These are phyloP conservation scores for Rosa chinensis DNA, from an alignment of 306 rosid species.

Conservation along the genomic window DNA sequence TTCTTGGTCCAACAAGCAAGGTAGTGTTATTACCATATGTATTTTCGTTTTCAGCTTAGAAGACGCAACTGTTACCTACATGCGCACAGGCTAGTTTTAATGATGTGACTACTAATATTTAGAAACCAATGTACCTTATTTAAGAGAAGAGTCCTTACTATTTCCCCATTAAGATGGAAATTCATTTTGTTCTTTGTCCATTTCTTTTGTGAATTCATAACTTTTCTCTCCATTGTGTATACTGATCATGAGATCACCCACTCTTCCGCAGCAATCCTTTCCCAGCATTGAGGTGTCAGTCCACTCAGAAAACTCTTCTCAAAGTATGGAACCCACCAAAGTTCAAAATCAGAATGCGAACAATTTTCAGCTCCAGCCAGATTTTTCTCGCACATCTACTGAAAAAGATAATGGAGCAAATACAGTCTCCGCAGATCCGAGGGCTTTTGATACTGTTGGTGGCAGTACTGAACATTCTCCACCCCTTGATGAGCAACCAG, in stretches of 20 bases:
- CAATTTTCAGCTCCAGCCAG: slow-evolving; percentile 52
- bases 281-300: slow-evolving; percentile 53
- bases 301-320: slow-evolving; percentile 59
- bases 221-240: slow-evolving; percentile 24
- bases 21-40: slow-evolving; percentile 39
- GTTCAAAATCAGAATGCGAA: slow-evolving; percentile 47
- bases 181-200: slow-evolving; percentile 4
- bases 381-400: slow-evolving; percentile 38
- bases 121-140: not conserved
- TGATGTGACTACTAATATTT: slow-evolving; percentile 14
- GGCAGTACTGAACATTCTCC: slow-evolving; percentile 49
- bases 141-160: not conserved
- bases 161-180: not conserved
- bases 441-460: slow-evolving; percentile 45
- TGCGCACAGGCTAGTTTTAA: slow-evolving; percentile 4
- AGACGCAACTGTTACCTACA: slow-evolving; percentile 4
- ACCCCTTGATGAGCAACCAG: slow-evolving; percentile 64
- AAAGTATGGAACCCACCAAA: slow-evolving; percentile 46
- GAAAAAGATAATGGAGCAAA: slow-evolving; percentile 48
- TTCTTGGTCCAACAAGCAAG: slow-evolving; percentile 56
- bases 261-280: slow-evolving; percentile 53
- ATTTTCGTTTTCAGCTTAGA: not conserved
- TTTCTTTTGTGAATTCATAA: slow-evolving; percentile 30
- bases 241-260: slow-evolving; percentile 47
- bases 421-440: slow-evolving; percentile 41